phyloP scores from a whole-genome alignment of 75 land plant species.

The Cupressus sempervirens region DNA sequence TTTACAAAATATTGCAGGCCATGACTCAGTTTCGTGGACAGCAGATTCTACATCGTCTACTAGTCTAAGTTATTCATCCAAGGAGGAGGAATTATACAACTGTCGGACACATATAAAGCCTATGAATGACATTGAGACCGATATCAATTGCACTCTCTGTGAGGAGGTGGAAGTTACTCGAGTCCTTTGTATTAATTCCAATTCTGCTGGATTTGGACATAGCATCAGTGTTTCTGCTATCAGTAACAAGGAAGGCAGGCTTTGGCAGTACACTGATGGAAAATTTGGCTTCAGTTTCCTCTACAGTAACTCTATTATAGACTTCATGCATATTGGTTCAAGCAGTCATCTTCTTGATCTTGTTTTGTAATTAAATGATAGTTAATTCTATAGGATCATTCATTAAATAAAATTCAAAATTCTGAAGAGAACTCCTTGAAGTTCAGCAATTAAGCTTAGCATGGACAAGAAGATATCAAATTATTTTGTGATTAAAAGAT shows the following conservation, averaged over 20 bases:
- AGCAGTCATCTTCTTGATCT: constrained; percentile 51
- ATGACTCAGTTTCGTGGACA: constrained; percentile 71
- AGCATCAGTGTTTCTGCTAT: constrained; percentile 17
- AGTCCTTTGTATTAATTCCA: constrained; percentile 52
- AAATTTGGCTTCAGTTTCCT: constrained; percentile 85
- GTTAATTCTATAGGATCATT: background rate
- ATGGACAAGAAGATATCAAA: background rate
- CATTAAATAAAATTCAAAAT: background rate
- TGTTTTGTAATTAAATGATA: constrained; percentile 14
- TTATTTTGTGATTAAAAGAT: background rate
- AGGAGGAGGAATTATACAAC: constrained; percentile 53
- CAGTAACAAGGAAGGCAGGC: constrained; percentile 60
- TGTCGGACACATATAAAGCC: constrained; percentile 46
- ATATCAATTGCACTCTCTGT: background rate
- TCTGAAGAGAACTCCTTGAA: constrained; percentile 1
- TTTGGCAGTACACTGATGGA: constrained; percentile 83
- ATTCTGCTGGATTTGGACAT: constrained; percentile 40
- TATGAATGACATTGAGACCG: background rate
- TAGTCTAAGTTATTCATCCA: constrained; percentile 44
- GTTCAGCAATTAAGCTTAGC: background rate
- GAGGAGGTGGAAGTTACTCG: constrained; percentile 45
- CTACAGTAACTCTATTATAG: constrained; percentile 47
- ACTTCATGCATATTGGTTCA: constrained; percentile 56
- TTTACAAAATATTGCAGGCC: constrained; percentile 24
- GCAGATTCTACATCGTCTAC: constrained; percentile 35